Base-by-base conservation (phyloP, 495 filamentous ascomycete species). In the Mytilinidion resinicola region DNA sequence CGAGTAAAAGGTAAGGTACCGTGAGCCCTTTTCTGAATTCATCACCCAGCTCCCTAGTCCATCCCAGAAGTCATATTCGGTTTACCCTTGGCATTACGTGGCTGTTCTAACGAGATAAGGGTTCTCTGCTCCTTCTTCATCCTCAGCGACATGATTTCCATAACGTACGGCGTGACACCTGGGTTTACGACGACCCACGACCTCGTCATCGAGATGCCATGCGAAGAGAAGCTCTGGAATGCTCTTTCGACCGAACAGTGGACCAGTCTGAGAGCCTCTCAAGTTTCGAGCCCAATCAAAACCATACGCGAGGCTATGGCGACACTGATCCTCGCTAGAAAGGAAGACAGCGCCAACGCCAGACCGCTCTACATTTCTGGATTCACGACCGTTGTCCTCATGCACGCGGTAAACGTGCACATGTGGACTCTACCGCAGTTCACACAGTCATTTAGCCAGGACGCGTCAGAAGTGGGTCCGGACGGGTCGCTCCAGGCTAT, bases 81-180 rank as follows among this genome's bases (percentile, higher is more conserved):
- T 6, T 30, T 30, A 30, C 25, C 25, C 25, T 30, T 30, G 25
- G 25, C 25, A 2, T 30, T 30, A 3, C 25, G 25, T 3, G 2
- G 2, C 25, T 30, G 2, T 30, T 30, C 25, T 30, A 30, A 30
- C 25, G 25, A 30, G 6, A 30, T 6, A 3, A 30, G 25, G 25
- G 25, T 61, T 5, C 51, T 61, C 1, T 61, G 58, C 43, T 51
- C 51, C 6, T 50, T 61, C 30, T 61, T 61, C 30, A 61, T 61
- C 49, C 44, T 55, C 33, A 43, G 34, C 43, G 55, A 61, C 44
- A 34, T 61, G n/a, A 56, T 61, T 14, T 55, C 58, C 21, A 51
- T 51, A 12, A 61, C 51, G 12, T 61, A 55, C 36, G 53, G 53
- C 1, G 44, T 56, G 8, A 39, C 20, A 4, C 58, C 51, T 33